Conservation (phyloP, 164 flowering plant species). For the Vitis rupestris region DNA sequence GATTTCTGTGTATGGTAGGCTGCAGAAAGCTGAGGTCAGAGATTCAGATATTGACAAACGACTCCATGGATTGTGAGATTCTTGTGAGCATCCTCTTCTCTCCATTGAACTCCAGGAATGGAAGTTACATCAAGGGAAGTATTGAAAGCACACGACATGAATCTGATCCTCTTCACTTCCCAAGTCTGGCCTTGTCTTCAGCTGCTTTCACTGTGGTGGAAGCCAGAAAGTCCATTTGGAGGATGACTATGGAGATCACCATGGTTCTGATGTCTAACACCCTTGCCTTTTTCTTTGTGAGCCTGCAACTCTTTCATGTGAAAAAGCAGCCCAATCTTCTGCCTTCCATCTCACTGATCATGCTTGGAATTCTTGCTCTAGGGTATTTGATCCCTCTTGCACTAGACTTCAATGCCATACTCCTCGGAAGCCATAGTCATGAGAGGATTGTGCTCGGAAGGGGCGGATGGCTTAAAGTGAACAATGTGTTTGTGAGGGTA, state of each 20-base stretch:
- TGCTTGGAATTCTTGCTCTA: constrained; percentile 56
- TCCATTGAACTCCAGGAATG: constrained; percentile 25
- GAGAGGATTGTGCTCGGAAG: constrained; percentile 23
- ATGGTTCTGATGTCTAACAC: constrained; percentile 62
- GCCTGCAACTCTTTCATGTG: constrained; percentile 47
- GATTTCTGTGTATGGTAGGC: constrained; percentile 69
- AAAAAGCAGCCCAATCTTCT: constrained; percentile 48
- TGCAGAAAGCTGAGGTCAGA: constrained; percentile 34
- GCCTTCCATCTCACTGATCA: constrained; percentile 51
- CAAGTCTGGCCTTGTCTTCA: constrained; percentile 32
- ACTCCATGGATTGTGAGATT: constrained; percentile 56
- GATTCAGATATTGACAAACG: constrained; percentile 7
- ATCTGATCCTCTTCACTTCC: constrained; percentile 55
- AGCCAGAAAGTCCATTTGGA: constrained; percentile 31
- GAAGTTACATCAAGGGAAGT: constrained; percentile 41
- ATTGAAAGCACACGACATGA: constrained; percentile 46
- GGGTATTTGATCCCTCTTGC: constrained; percentile 64
- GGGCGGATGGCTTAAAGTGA: constrained; percentile 29
- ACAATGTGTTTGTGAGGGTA: constrained; percentile 14
- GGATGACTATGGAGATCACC: constrained; percentile 61
- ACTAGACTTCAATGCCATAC: constrained; percentile 60
- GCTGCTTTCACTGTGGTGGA: constrained; percentile 8
- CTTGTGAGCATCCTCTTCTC: constrained; percentile 48
- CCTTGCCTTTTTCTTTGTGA: constrained; percentile 47
- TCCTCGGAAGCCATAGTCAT: constrained; percentile 20